Conservation (phyloP, 208 protist species). For the Trypanosoma scelopori region DNA sequence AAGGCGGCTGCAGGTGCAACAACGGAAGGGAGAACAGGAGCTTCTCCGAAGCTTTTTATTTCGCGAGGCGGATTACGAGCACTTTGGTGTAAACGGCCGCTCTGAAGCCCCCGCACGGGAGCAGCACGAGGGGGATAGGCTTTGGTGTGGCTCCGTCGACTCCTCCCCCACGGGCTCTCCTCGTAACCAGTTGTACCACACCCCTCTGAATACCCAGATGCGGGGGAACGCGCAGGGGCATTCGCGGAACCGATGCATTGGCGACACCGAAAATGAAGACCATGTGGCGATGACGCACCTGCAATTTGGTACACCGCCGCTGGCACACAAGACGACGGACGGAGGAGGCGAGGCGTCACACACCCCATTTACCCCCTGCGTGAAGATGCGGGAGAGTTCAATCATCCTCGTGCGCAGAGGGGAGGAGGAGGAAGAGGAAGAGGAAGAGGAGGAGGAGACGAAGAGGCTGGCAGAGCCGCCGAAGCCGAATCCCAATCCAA, state of each 20-base stretch:
- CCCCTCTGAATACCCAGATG: constrained; percentile 1
- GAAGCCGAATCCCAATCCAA: neutral
- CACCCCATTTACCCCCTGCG: neutral
- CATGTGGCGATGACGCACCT: neutral
- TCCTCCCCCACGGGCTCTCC: neutral
- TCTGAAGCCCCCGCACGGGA: constrained; percentile 14
- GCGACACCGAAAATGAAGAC: neutral
- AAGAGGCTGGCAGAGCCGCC: neutral
- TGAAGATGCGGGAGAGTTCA: neutral
- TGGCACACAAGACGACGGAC: no score
- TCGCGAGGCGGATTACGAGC: neutral
- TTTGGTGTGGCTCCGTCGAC: neutral
- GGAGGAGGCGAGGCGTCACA: no score
- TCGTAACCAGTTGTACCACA: constrained; percentile 19
- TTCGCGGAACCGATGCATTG: neutral
- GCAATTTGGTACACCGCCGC: neutral
- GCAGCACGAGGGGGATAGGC: neutral
- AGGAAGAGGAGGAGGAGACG: neutral
- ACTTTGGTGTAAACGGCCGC: neutral
- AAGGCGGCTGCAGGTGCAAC: constrained; percentile 11
- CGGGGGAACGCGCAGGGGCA: constrained; percentile 2
- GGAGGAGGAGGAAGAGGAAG: neutral
- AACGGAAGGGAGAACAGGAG: neutral
- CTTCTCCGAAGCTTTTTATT: constrained; percentile 8
- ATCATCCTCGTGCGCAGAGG: constrained; percentile 16